phyloP scores from a whole-genome alignment of 2,329 filamentous ascomycete species.

The Sporothrix brasiliensis region DNA sequence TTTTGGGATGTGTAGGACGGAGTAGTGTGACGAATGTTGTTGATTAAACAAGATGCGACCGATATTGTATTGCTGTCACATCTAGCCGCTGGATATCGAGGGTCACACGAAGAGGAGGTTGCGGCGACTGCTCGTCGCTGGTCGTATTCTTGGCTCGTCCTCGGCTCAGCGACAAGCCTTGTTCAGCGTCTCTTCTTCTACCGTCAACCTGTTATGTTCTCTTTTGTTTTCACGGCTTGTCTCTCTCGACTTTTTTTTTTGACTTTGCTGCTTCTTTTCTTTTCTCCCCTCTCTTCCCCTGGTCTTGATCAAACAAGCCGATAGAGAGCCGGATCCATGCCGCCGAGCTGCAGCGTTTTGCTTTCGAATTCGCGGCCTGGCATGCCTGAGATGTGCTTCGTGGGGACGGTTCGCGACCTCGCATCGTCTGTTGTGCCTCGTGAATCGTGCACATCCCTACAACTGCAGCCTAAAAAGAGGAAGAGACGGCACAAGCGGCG shows the following conservation, averaged over 20 bases:
- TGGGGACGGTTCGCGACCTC: conserved; percentile 15
- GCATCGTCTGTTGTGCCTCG: conserved; percentile 8
- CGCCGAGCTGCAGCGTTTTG: neutral
- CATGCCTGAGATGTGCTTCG: conserved; percentile 17
- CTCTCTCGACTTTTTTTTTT: neutral
- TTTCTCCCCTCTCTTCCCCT: neutral
- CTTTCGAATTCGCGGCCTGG: conserved; percentile 13
- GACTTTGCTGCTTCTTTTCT: neutral
- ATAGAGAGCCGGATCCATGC: conserved; percentile 8
- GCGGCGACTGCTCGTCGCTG: neutral
- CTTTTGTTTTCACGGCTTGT: neutral
- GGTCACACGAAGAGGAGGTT: neutral
- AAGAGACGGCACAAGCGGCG: neutral
- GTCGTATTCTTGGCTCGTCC: neutral
- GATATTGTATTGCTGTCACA: conserved; percentile 5
- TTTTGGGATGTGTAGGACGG: neutral
- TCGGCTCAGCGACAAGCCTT: neutral
- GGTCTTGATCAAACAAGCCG: conserved; percentile 12
- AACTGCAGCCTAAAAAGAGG: conserved; percentile 8
- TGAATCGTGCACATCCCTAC: conserved; percentile 16
- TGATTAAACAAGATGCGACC: neutral
- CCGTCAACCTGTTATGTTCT: neutral
- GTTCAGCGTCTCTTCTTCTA: neutral
- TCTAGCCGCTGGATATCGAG: conserved; percentile 2
- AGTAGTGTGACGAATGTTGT: neutral